Evolutionary conservation across 495 filamentous ascomycete species (phyloP).

Genomic region (Neurospora sp.): DNA sequence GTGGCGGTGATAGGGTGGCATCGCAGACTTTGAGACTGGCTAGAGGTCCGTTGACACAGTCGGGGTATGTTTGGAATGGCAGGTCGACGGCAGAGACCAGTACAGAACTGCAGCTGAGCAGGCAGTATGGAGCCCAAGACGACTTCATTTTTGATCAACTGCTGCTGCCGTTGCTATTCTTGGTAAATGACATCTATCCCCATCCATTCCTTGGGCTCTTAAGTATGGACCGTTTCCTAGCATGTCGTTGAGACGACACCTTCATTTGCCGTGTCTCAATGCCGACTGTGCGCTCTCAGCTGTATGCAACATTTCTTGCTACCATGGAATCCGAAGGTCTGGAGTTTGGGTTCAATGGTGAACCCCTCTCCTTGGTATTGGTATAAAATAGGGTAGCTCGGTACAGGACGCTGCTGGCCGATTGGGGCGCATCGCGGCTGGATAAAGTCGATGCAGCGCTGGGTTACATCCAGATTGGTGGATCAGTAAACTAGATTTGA

Average conservation of each 20-base stretch:
- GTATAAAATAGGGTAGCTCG: background rate
- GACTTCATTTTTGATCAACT: background rate
- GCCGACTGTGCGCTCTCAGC: background rate
- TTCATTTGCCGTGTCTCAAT: background rate
- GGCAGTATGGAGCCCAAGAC: background rate
- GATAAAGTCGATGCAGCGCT: background rate
- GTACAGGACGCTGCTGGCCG: background rate
- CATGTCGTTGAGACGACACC: background rate
- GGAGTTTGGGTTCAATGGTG: background rate
- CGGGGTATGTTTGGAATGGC: constrained; percentile 18
- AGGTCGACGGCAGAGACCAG: background rate
- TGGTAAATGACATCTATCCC: background rate
- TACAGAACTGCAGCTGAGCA: background rate
- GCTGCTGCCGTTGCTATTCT: background rate
- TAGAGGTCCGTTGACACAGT: constrained; percentile 25
- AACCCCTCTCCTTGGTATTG: background rate
- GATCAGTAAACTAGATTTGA: too few species aligned
- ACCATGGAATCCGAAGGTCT: background rate
- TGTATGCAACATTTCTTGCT: background rate
- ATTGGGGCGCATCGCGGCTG: background rate
- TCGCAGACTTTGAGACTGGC: constrained; percentile 38
- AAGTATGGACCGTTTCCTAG: background rate
- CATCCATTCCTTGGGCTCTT: background rate
- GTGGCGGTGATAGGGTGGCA: constrained; percentile 29
- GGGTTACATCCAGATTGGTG: background rate